Evolutionary conservation across 352 stramenopile species (phyloP).

Genomic region (Phytophthora pseudosyringae): DNA sequence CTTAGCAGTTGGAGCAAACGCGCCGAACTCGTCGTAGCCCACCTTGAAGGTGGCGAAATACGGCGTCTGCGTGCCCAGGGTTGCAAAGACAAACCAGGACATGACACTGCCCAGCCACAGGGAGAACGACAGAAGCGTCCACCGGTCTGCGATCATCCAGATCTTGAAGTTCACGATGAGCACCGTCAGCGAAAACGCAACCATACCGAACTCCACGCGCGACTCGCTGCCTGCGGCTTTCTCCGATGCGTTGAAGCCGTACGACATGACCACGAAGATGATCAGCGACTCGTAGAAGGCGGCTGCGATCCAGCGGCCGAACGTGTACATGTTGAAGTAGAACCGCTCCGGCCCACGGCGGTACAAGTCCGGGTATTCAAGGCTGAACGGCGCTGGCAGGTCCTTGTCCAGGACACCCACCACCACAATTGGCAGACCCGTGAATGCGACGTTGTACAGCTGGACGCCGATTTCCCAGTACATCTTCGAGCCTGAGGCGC

Average conservation of each 20-base stretch:
- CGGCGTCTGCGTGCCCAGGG: slow-evolving; percentile 56
- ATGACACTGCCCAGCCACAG: slow-evolving; percentile 73
- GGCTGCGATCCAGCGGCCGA: slow-evolving; percentile 79
- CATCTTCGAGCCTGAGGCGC: slow-evolving; percentile 90
- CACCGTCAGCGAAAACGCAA: slow-evolving; percentile 93
- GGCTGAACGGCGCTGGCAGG: slow-evolving; percentile 71
- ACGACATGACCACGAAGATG: slow-evolving; percentile 84
- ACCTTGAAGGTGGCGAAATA: slow-evolving; percentile 77
- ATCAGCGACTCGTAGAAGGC: slow-evolving; percentile 82
- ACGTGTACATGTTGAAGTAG: slow-evolving; percentile 85
- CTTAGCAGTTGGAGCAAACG: slow-evolving; percentile 62
- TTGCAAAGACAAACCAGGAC: slow-evolving; percentile 72
- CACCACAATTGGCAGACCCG: slow-evolving; percentile 91
- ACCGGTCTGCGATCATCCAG: slow-evolving; percentile 82
- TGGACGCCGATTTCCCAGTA: slow-evolving; percentile 89
- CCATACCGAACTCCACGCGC: slow-evolving; percentile 83
- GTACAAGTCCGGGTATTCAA: slow-evolving; percentile 85
- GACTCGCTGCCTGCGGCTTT: slow-evolving; percentile 66
- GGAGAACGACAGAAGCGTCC: slow-evolving; percentile 64
- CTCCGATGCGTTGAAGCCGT: slow-evolving; percentile 76
- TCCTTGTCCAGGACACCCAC: slow-evolving; percentile 88
- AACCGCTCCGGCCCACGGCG: slow-evolving; percentile 64
- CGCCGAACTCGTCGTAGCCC: slow-evolving; percentile 80
- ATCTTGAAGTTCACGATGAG: slow-evolving; percentile 96
- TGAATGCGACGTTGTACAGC: slow-evolving; percentile 96